Evolutionary conservation across 1,284 basidiomycete genomes (phyloP), one percentile per base, ranked within the genome.

Genomic region (Lentinula novae-zelandiae): DNA sequence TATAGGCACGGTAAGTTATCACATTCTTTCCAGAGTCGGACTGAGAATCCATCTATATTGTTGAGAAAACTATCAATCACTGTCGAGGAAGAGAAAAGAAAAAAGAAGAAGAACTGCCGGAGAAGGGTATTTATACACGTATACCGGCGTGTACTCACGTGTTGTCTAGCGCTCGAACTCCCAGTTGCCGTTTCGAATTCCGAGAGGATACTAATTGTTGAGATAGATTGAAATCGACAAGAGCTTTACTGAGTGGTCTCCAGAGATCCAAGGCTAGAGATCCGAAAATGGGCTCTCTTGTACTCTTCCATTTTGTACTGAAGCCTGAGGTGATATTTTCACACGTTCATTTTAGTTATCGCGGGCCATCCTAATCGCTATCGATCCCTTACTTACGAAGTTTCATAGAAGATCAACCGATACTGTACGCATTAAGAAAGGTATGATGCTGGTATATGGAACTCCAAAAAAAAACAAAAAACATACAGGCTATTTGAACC

Each of bases 1-100:
- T 68, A 73, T 95, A 95, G 66, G 82, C 82, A 65, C 86, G 79
- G 74, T 93, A 92, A 54, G 78, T 68, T 65, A 94, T 86, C 78
- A 69, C 82, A 83, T 84, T 31, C 38, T 13, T 42, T 31, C 10
- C 34, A 48, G 44, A 15, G 44, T 27, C 33, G 10, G 31, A 36
- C 33, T 52, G 13, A 34, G 31, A 52, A 36, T 52, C 50, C 50
- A 52, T 50, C 48, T 50, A 50, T 50, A 50, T 50, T 27, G 27
- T 31, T 13, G 20, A 22, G 20, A 12, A 50, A 6, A 52, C 8
- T 34, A 52, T 15, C 34, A 34, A 17, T 33, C 31, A 52, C 27
- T 31, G 50, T 34, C 4, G 17, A 33, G 50, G 33, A 33, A 6
- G 33, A 31, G 31, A 34, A 20, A 52, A 36, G 38, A 8, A 17